Base-by-base conservation (phyloP, 495 filamentous ascomycete genomes). In the Cercophora newfieldiana region DNA sequence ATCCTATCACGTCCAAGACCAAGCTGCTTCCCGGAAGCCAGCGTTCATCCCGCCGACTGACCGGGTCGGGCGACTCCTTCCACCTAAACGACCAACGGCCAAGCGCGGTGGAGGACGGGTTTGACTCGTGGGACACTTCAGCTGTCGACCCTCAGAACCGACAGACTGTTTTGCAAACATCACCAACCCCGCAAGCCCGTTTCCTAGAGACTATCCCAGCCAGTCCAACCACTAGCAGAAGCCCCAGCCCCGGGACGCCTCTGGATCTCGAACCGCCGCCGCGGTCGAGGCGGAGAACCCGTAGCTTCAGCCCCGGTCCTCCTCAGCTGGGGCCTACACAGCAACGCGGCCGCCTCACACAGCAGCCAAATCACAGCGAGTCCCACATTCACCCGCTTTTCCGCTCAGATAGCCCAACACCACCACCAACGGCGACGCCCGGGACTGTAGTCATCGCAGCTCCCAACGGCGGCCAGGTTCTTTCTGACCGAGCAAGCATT, bases 311-410 rank as follows among this genome's bases (percentile, higher is more conserved):
- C 61, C 80, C 81, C 16, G 72, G 72, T 10, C 68, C 79, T 18
- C 59, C 63, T 16, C 56, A 66, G 10, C 51, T 63, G 18, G 67
- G 56, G 48, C 56, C 72, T 18, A 70, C 73, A 18, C 73, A 44
- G 12, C 37, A 75, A 14, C 74, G 76, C 29, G 69, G 74, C 3
- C 68, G 71, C 22, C 68, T 78, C 58, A 80, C 75, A 14, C 77
- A 77, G 37, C 71, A 77, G 14, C 65, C 71, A 6, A 76, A 74
- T 0, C 71, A 80, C 33, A 84, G 82, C 71, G 90, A 95, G 73
- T 83, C 88, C 16, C 86, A 94, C 71, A 95, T 96, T 64, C 92
- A 96, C 71, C 92, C 92, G 0, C 83, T 96, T 12, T 95, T 96
- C 77, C 86, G 92, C 61, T 87, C 88, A 1, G 88, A 88, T 68